Evolutionary conservation across 2,329 filamentous ascomycete species (phyloP).

Genomic region (Alternaria arborescens): DNA sequence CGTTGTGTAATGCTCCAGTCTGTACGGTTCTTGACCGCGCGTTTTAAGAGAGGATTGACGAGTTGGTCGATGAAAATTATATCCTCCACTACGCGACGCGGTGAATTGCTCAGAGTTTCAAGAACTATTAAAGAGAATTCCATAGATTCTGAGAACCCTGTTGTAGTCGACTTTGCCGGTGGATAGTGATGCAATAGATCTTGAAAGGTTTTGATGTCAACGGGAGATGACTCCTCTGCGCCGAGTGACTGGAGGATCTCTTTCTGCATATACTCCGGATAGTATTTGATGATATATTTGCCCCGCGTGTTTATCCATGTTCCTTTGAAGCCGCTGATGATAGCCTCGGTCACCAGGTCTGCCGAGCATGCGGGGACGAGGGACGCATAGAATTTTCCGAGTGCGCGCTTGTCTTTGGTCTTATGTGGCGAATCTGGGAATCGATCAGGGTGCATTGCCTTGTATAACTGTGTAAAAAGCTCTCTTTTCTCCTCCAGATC

Average conservation of each 20-base stretch:
- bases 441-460: constrained; percentile 27
- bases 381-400: constrained; percentile 27
- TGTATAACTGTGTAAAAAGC: constrained; percentile 31
- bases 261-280: constrained; percentile 26
- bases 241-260: constrained; percentile 21
- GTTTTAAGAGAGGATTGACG: constrained; percentile 32
- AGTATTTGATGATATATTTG: constrained; percentile 22
- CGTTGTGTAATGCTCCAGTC: constrained; percentile 24
- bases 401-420: constrained; percentile 28
- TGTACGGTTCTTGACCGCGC: constrained; percentile 28
- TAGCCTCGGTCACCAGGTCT: constrained; percentile 22
- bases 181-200: constrained; percentile 23
- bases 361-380: constrained; percentile 35
- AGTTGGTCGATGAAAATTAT: constrained; percentile 25
- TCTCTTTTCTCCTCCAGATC: constrained; percentile 28
- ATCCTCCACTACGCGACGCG: constrained; percentile 5
- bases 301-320: constrained; percentile 13
- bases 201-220: constrained; percentile 12
- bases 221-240: neutral
- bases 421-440: constrained; percentile 23
- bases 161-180: constrained; percentile 1
- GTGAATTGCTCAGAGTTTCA: constrained; percentile 13
- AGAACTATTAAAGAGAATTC: constrained; percentile 34
- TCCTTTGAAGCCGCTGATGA: constrained; percentile 9
- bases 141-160: constrained; percentile 40